Percentiles rank a stretch among this genome's conserved stretches.
Conservation (phyloP, 192 early-diverging fungal genomes). For the Coemansia sp. region DNA sequence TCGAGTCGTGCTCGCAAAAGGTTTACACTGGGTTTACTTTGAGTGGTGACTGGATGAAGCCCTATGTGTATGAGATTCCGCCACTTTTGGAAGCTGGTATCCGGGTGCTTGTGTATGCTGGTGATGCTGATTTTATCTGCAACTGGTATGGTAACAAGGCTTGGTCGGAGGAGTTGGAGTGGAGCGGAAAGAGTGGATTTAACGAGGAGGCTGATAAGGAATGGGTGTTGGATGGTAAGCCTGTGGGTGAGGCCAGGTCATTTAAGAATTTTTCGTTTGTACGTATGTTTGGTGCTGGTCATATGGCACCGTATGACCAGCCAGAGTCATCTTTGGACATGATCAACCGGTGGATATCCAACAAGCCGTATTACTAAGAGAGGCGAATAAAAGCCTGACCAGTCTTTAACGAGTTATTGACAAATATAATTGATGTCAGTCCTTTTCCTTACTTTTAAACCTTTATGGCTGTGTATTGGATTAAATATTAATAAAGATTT, state of each 20-base stretch:
- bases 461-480: too few relatives aligned
- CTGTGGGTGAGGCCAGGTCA: slow-evolving; percentile 64
- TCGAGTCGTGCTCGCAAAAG: slow-evolving; percentile 79
- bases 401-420: too few relatives aligned
- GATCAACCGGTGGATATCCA: slow-evolving; percentile 77
- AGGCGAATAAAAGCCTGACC: too few relatives aligned
- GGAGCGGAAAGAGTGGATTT: slow-evolving; percentile 75
- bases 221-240: slow-evolving; percentile 68
- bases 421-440: too few relatives aligned
- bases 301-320: slow-evolving; percentile 95
- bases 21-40: slow-evolving; percentile 76
- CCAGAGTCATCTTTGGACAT: slow-evolving; percentile 76
- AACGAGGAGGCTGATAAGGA: slow-evolving; percentile 59
- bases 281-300: slow-evolving; percentile 80
- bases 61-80: slow-evolving; percentile 64
- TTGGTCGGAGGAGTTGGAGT: slow-evolving; percentile 81
- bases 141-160: slow-evolving; percentile 90
- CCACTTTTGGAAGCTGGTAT: slow-evolving; percentile 75
- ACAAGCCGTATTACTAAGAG: slow-evolving; percentile 40
- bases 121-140: slow-evolving; percentile 93
- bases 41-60: slow-evolving; percentile 88
- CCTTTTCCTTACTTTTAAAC: too few relatives aligned
- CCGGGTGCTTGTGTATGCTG: slow-evolving; percentile 84
- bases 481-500: too few relatives aligned
- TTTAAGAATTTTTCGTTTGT: slow-evolving; percentile 79